These are phyloP conservation scores for Penicillium coffeae DNA, from an alignment of 495 filamentous ascomycete genomes.

Conservation along the genomic window DNA sequence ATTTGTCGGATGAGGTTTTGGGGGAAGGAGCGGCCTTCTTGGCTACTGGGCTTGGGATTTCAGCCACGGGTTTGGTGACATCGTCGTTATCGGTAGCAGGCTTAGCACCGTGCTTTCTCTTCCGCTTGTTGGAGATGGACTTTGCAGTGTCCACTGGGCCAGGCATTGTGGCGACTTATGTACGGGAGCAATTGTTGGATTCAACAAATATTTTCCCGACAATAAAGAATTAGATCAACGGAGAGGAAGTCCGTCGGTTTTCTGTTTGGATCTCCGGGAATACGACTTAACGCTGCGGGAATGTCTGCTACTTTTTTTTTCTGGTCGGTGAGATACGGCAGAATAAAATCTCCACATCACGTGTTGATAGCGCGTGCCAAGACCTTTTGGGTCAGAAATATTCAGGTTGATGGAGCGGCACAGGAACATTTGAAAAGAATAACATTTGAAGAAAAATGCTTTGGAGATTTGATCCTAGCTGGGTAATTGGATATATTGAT, in stretches of 20 bases:
- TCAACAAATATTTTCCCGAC: slow-evolving; percentile 2
- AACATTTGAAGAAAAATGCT: too few relatives aligned
- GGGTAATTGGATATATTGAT: too few relatives aligned
- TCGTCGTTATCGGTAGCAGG: slow-evolving; percentile 22
- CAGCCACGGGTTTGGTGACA: slow-evolving; percentile 27
- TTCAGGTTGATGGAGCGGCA: too few relatives aligned
- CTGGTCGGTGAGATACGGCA: slow-evolving; percentile 23
- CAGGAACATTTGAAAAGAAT: too few relatives aligned
- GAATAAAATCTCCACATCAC: slow-evolving; percentile 32
- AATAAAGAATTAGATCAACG: neutral
- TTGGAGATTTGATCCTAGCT: too few relatives aligned
- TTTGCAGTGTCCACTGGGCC: slow-evolving; percentile 50
- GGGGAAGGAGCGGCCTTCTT: slow-evolving; percentile 21
- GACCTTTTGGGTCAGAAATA: too few relatives aligned
- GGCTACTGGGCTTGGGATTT: slow-evolving; percentile 5
- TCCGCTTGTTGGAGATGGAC: slow-evolving; percentile 62
- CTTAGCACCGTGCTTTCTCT: slow-evolving; percentile 50
- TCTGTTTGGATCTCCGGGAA: slow-evolving; percentile 21
- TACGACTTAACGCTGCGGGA: slow-evolving; percentile 17
- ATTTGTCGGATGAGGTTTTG: slow-evolving; percentile 22
- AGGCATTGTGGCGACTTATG: slow-evolving; percentile 25
- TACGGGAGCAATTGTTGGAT: neutral
- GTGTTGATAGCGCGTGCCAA: slow-evolving; percentile 20
- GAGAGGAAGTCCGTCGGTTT: slow-evolving; percentile 2
- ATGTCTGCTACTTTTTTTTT: slow-evolving; percentile 32